Percentiles rank a stretch among this genome's conserved stretches.
These are phyloP conservation scores for Glarea lozoyensis DNA, from an alignment of 495 filamentous ascomycete genomes.

Conservation along the genomic window DNA sequence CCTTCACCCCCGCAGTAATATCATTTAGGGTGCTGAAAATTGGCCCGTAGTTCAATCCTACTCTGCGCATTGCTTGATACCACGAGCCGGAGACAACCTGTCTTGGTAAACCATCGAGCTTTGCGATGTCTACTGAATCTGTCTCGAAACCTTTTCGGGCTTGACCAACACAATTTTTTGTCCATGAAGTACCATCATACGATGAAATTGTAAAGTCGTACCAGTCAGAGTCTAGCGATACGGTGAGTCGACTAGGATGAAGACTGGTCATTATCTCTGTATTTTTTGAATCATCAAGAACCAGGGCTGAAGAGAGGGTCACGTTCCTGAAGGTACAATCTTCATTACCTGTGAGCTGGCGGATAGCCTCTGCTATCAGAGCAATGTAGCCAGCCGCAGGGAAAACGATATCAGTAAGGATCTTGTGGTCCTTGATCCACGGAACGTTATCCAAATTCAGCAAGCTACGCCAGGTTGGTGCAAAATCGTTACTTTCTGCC, in stretches of 20 bases:
- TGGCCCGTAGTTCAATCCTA: conserved; percentile 18
- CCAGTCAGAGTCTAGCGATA: conserved; percentile 30
- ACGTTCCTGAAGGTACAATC: neutral
- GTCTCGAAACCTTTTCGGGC: neutral
- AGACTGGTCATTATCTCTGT: conserved; percentile 6
- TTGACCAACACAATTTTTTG: conserved; percentile 17
- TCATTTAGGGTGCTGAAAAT: neutral
- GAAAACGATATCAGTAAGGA: conserved; percentile 31
- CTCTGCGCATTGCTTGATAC: neutral
- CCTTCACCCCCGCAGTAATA: neutral
- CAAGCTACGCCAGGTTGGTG: conserved; percentile 26
- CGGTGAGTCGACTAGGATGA: conserved; percentile 18
- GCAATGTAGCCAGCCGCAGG: conserved; percentile 32
- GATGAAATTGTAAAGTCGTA: conserved; percentile 38
- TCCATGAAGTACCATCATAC: conserved; percentile 29
- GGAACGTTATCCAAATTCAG: conserved; percentile 29
- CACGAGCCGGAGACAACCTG: neutral
- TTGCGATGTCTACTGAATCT: too few species aligned
- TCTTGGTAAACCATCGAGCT: neutral
- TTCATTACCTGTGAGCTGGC: neutral
- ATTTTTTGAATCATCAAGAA: neutral
- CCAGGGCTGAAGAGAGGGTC: neutral
- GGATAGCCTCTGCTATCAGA: conserved; percentile 10
- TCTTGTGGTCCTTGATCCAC: conserved; percentile 40
- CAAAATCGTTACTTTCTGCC: neutral